Evolutionary conservation across 2,329 filamentous ascomycete genomes (phyloP), one percentile per base, ranked within the genome.

Genomic region (Paecilomyces sp.): DNA sequence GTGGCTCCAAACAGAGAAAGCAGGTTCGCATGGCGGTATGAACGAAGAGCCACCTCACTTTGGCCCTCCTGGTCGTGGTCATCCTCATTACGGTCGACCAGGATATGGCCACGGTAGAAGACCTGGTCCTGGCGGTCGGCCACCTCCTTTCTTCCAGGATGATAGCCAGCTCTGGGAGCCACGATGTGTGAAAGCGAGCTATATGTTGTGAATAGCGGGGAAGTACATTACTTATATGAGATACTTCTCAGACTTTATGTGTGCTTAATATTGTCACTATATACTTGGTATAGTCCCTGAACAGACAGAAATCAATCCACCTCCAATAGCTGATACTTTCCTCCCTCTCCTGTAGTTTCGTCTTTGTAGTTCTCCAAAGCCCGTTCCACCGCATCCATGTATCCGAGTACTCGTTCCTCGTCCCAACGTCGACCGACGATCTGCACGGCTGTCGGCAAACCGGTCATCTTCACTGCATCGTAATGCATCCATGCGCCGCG

Each of bases 351-450:
- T 30, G 67, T 72, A 51, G 64, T 58, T 25, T 71, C 68, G 57
- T 73, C 71, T 50, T 63, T 61, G 55, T 71, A 74, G 54, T 74
- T 75, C 56, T 84, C 88, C 24, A 96, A 74, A 0, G 89, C 89
- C 62, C 87, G 83, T 74, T 96, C 91, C 2, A 96, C 81, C 58
- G 83, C 82, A 74, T 88, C 82, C 91, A 96, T 96, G 13, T 88
- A 81, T 0, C 88, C 85, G 56, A 96, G 76, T 0, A 96, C 90
- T 78, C 93, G 94, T 77, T 96, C 91, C 73, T 28, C 92, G 70
- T 94, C 88, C 67, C 95, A 76, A 36, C 91, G 81, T 28, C 25
- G 25, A 28, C 25, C 25, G 25, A 28, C 25, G 3, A 28, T 28
- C 25, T 28, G 25, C 25, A 28, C 25, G 25, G 25, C 25, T 28